Evolutionary conservation across 1,284 basidiomycete genomes (phyloP).

Genomic region (Papiliotrema flavescens): DNA sequence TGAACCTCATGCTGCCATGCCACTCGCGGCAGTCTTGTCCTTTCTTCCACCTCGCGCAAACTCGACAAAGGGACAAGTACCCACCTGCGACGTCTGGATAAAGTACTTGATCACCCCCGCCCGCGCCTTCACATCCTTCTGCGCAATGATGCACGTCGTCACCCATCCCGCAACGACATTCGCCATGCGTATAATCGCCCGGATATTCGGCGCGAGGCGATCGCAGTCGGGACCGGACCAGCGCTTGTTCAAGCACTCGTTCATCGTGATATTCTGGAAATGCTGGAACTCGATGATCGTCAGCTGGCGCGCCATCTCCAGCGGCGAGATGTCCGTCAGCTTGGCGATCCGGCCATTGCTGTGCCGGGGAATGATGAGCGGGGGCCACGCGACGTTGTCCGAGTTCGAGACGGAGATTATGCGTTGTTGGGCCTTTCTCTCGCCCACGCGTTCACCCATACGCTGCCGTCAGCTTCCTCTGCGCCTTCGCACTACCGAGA

Average conservation of each 20-base stretch:
- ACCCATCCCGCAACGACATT: constrained; percentile 86
- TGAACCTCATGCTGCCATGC: no score
- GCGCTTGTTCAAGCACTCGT: constrained; percentile 73
- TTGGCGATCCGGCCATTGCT: constrained; percentile 23
- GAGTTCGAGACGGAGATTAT: no score
- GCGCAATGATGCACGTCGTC: constrained; percentile 71
- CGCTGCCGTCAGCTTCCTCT: no score
- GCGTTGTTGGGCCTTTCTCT: constrained; percentile 17
- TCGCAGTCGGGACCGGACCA: constrained; percentile 29
- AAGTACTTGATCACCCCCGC: constrained; percentile 81
- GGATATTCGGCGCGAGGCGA: constrained; percentile 51
- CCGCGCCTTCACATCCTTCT: constrained; percentile 78
- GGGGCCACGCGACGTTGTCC: no score
- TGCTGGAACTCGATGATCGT: constrained; percentile 85
- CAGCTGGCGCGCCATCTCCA: constrained; percentile 89
- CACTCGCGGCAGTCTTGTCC: no score
- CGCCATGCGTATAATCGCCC: constrained; percentile 80
- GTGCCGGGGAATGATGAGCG: constrained; percentile 32
- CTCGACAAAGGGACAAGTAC: constrained; percentile 75
- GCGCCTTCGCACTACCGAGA: no score
- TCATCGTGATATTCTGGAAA: constrained; percentile 83
- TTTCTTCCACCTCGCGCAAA: not conserved
- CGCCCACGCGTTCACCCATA: no score
- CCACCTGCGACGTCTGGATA: constrained; percentile 81
- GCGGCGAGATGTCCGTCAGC: constrained; percentile 57